Evolutionary conservation across 1,139 yeast genomes (phyloP), one percentile per base, ranked within the genome.

Genomic region (Pichia sp.): DNA sequence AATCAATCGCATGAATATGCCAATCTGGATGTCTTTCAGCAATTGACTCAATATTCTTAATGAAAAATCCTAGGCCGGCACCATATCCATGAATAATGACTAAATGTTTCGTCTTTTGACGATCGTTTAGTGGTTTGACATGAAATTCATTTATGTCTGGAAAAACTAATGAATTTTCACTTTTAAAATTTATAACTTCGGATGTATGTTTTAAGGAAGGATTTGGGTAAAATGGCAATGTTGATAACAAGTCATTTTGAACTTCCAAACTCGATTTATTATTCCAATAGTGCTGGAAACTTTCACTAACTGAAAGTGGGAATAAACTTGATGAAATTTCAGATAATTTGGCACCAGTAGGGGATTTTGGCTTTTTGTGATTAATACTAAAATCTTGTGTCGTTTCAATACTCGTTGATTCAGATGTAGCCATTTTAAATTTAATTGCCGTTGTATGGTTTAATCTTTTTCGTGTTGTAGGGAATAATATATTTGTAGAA

Each of bases 71-170:
- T 16, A 83, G 64, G 0, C 90, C 90, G 0, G 86, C 87, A 2
- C 92, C 94, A 58, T 85, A 84, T 0, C 94, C 94, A 64, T 85
- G 94, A 7, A 84, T 68, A 66, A 85, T 68, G 0, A 85, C 73
- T 37, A 84, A 65, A 64, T 84, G 90, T 50, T 80, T 76, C 52
- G 35, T 36, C 18, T 32, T 40, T 18, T 7, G n/a, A 30, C 8
- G 34, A 60, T 66, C 63, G 5, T 66, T 64, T 3, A 26, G 23
- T 0, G 86, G 84, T 47, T 71, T 68, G 2, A 82, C 77, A 46
- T 73, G 76, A 59, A 80, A 78, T 61, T 83, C 92, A 58, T 83
- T 83, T 42, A 84, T 81, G 52, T 67, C 74, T 45, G 78, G 68
- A 2, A 69, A 69, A 3, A 65, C 53, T 8, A 65, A 64, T 37